Percentiles rank a stretch among this genome's conserved stretches.
phyloP scores from a whole-genome alignment of 306 rosid species.

The Datisca glomerata region DNA sequence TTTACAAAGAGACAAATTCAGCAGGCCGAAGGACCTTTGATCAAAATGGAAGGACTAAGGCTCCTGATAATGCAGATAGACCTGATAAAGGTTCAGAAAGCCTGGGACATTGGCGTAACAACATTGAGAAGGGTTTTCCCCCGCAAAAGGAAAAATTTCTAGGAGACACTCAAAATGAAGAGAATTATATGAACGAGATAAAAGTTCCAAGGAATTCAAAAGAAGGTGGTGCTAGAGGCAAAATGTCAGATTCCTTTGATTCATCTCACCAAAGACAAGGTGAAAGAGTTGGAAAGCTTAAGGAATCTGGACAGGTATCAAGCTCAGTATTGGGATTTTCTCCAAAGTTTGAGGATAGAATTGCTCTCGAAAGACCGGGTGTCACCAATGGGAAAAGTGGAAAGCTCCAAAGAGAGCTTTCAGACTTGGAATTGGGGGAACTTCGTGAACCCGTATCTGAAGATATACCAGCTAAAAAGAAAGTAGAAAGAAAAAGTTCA shows the following conservation, averaged over 20 bases:
- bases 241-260: constrained; percentile 32
- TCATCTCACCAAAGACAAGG: constrained; percentile 42
- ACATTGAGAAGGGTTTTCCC: constrained; percentile 39
- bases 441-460: too few species aligned
- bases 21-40: constrained; percentile 44
- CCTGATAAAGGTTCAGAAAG: constrained; percentile 40
- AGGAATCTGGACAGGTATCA: constrained; percentile 40
- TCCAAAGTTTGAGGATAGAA: constrained; percentile 33
- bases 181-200: constrained; percentile 32
- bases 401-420: neutral
- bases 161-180: constrained; percentile 41
- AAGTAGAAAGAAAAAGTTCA: constrained; percentile 13
- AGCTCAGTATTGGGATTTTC: constrained; percentile 33
- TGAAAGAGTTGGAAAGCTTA: constrained; percentile 38
- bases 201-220: constrained; percentile 43
- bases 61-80: constrained; percentile 38
- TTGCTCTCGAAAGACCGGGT: too few species aligned
- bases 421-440: too few species aligned
- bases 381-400: too few species aligned
- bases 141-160: constrained; percentile 36
- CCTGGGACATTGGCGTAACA: constrained; percentile 37
- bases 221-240: constrained; percentile 50
- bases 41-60: constrained; percentile 33
- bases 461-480: too few species aligned
- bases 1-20: constrained; percentile 31